These are phyloP conservation scores for Pichia phayaonensis DNA, from an alignment of 805 yeast genomes.

Conservation along the genomic window DNA sequence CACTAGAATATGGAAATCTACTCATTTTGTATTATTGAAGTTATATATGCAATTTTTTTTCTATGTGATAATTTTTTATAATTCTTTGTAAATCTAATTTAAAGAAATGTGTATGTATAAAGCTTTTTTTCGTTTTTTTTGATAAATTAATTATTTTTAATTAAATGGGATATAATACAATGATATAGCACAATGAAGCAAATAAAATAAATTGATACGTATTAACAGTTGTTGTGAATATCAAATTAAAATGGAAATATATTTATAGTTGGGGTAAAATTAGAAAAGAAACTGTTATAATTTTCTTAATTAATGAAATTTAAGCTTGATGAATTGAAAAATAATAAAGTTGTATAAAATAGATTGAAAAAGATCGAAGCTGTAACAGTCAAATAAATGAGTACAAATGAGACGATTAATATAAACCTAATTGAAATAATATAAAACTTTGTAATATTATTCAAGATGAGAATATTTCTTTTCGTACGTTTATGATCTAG, in stretches of 20 bases:
- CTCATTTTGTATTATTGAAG: constrained; percentile 20
- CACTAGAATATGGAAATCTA: constrained; percentile 89
- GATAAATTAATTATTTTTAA: not conserved
- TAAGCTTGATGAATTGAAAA: not conserved
- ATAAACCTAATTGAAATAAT: not conserved
- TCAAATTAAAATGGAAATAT: not conserved
- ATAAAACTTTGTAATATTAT: not conserved
- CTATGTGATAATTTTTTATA: not conserved
- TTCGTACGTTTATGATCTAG: not conserved
- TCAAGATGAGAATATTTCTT: not conserved
- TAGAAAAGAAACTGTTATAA: not conserved
- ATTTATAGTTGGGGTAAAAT: not conserved
- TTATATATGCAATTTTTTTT: constrained; percentile 4
- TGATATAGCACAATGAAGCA: not conserved
- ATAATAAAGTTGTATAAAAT: not conserved
- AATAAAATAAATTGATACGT: not conserved
- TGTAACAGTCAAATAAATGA: constrained; percentile 28
- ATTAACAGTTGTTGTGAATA: not conserved
- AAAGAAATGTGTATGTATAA: not conserved
- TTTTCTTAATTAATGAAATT: not conserved
- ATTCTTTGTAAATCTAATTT: constrained; percentile 3
- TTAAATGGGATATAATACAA: constrained; percentile 5
- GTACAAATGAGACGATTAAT: constrained; percentile 17
- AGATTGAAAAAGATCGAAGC: not conserved
- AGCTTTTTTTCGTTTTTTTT: constrained; percentile 1